A percentile compares a stretch with the other conserved stretches of the same genome.
These are phyloP conservation scores for Xylaria cubensis DNA, from an alignment of 495 filamentous ascomycete species.

Conservation along the genomic window DNA sequence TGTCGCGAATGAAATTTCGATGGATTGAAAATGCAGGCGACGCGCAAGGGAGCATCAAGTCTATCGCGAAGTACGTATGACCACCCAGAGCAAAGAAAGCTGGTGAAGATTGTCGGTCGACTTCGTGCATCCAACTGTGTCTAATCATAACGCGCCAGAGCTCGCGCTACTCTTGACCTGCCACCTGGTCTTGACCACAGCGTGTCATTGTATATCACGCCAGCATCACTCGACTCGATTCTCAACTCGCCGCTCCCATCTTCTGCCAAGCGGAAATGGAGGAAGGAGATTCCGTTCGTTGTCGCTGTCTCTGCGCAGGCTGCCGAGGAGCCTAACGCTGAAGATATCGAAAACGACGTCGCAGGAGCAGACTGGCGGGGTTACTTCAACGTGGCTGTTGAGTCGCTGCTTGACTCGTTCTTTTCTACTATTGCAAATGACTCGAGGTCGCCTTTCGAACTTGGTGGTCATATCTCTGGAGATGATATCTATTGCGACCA, in stretches of 20 bases:
- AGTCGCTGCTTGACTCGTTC: constrained; percentile 14
- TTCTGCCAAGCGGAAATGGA: constrained; percentile 5
- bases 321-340: background rate
- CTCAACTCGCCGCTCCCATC: constrained; percentile 17
- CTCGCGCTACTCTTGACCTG: background rate
- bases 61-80: constrained; percentile 14
- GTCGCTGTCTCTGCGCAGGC: constrained; percentile 16
- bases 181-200: constrained; percentile 16
- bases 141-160: constrained; percentile 3
- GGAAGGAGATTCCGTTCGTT: constrained; percentile 18
- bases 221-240: constrained; percentile 7
- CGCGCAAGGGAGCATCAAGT: constrained; percentile 1
- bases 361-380: constrained; percentile 13
- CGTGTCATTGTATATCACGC: constrained; percentile 15
- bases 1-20: constrained; percentile 10
- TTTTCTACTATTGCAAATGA: constrained; percentile 12
- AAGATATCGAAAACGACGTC: background rate
- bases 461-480: constrained; percentile 9
- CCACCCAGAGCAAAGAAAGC: background rate
- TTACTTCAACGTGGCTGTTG: constrained; percentile 18
- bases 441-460: constrained; percentile 5
- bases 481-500: constrained; percentile 21
- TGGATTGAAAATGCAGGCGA: constrained; percentile 18
- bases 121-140: background rate
- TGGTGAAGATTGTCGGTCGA: background rate